Conservation (phyloP, 495 filamentous ascomycete genomes). For the Apiosordaria backusii region DNA sequence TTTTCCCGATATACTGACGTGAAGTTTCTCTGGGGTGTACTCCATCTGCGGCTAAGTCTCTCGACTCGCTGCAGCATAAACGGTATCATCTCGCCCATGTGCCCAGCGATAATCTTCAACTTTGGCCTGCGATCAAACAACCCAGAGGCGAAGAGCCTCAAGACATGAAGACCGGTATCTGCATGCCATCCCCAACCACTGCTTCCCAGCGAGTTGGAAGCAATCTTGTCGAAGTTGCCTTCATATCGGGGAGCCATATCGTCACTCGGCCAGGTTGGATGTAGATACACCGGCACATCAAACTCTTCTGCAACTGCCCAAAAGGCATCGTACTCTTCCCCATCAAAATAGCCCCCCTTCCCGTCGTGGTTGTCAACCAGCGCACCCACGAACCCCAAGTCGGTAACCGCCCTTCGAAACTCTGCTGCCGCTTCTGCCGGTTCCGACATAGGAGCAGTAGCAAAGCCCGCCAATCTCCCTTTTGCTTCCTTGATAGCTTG, state of each 20-base stretch:
- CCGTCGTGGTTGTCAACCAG: conserved; percentile 51
- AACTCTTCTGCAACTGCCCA: conserved; percentile 50
- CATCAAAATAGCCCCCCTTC: conserved; percentile 49
- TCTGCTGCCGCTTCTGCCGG: conserved; percentile 46
- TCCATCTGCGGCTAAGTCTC: conserved; percentile 49
- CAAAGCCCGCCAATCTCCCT: conserved; percentile 48
- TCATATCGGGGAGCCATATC: conserved; percentile 33
- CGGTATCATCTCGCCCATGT: conserved; percentile 63
- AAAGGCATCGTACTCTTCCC: conserved; percentile 40
- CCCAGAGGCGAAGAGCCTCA: conserved; percentile 34
- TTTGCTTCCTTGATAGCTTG: conserved; percentile 32
- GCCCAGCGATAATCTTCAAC: conserved; percentile 62
- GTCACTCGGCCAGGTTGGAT: conserved; percentile 46
- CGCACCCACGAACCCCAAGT: conserved; percentile 53
- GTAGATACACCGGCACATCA: conserved; percentile 57
- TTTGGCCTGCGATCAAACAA: conserved; percentile 52
- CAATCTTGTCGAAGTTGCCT: conserved; percentile 34
- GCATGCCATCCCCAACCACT: conserved; percentile 46
- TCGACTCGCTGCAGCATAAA: conserved; percentile 61
- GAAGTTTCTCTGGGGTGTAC: conserved; percentile 50
- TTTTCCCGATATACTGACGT: conserved; percentile 57
- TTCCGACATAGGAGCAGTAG: conserved; percentile 48
- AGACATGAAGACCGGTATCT: conserved; percentile 43
- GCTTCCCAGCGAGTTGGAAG: conserved; percentile 38
- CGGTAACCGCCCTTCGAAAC: conserved; percentile 44